Conservation (phyloP, 169 alveolate genomes). For the Perkinsus olseni region DNA sequence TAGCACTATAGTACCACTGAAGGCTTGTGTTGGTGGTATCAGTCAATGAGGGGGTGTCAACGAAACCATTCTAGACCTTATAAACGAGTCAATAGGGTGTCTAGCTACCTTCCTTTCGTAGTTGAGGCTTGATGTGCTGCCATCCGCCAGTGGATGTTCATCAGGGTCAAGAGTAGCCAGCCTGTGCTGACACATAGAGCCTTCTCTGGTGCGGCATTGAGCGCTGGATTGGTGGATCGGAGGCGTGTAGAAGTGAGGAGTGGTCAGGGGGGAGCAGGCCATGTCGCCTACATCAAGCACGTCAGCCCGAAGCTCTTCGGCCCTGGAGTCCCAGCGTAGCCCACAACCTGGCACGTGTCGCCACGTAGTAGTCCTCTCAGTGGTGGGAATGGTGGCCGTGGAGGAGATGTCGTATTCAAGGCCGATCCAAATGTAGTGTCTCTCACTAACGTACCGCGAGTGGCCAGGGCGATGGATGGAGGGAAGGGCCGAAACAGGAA, state of each 20-base stretch:
- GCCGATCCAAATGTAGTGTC: background rate
- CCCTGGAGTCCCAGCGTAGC: constrained; percentile 4
- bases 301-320: constrained; percentile 1
- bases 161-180: background rate
- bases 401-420: constrained; percentile 5
- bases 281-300: constrained; percentile 1
- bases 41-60: background rate
- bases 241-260: background rate
- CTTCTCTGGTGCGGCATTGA: background rate
- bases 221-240: background rate
- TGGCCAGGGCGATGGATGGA: background rate
- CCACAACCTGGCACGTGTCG: no score
- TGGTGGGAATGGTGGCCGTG: constrained; percentile 1
- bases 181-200: background rate
- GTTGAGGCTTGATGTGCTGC: background rate
- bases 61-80: no score
- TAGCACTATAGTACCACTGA: background rate
- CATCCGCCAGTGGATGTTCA: background rate
- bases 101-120: no score
- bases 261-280: constrained; percentile 7
- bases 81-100: no score
- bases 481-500: background rate
- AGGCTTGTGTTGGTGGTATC: background rate
- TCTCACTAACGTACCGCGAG: background rate
- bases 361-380: background rate